Base-by-base conservation (phyloP, 352 stramenopile species). In the Phytophthora pisi region DNA sequence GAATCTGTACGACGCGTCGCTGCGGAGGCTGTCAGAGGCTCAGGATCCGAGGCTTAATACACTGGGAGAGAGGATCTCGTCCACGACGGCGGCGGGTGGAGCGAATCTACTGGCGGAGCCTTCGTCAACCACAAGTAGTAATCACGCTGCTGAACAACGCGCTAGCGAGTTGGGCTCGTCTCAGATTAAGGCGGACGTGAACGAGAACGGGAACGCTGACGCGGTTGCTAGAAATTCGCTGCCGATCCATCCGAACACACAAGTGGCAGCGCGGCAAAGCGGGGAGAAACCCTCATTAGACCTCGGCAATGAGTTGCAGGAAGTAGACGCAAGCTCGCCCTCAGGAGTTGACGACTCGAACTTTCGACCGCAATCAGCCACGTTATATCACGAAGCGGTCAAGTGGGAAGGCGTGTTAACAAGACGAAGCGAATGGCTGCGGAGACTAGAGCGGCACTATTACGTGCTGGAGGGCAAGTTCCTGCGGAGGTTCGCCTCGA, bases 401-500 rank as follows among this genome's bases (percentile, higher is more conserved):
- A 86, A 89, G 50, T 96, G 88, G 88, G 86, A 96, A 75, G 88
- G 88, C 31, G 77, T 92, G 23, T 57, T 96, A 51, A 91, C 82
- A 49, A 81, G 85, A 65, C 81, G 87, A 47, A 93, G 84, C 59
- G 88, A 96, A 57, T 96, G 88, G 88, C 56, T 96, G 49, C 78
- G 88, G 30, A 82, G 87, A 31, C 61, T 93, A 49, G 88, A 96
- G 51, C 90, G 91, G 28, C 87, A 95, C 51, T 96, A 94, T 47
- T 96, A 95, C 61, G 88, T 96, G 38, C 59, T 96, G 24, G 84
- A 94, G 60, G 87, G 86, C 36, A 96, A 93, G 60, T 93, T 89
- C 45, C 68, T 96, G n/a, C 74, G 88, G 24, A 83, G 88, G 23
- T 96, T 94, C 40, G 78, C 86, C 4, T 94, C 88, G 7, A 96